A percentile compares a stretch with the other conserved stretches of the same genome.
Conservation (phyloP, 305 asterid genomes). For the Lippia alba region DNA sequence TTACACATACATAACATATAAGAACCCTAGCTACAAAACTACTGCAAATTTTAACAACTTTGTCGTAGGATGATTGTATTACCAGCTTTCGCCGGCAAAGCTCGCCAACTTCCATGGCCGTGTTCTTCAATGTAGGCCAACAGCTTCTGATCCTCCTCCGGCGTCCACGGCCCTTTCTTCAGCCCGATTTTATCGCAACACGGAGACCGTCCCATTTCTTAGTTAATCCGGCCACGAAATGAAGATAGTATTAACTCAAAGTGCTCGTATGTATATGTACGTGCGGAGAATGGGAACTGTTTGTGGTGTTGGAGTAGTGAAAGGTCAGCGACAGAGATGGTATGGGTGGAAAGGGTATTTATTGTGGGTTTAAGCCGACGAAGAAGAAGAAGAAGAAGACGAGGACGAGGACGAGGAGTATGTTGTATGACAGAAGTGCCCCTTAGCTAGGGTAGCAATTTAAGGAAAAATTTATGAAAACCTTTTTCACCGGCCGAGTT, state of each 20-base stretch:
- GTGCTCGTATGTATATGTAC: constrained; percentile 7
- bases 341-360: constrained; percentile 38
- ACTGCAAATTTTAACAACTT: no score
- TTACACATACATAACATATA: background rate
- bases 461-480: constrained; percentile 34
- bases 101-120: constrained; percentile 97
- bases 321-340: constrained; percentile 67
- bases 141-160: constrained; percentile 92
- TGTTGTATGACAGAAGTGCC: constrained; percentile 23
- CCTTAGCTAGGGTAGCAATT: constrained; percentile 20
- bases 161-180: constrained; percentile 96
- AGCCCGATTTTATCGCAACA: constrained; percentile 86
- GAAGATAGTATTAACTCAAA: background rate
- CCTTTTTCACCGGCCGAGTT: constrained; percentile 34
- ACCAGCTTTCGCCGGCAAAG: constrained; percentile 92
- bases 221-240: background rate
- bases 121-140: constrained; percentile 84
- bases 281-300: background rate
- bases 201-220: constrained; percentile 86
- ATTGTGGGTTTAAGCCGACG: constrained; percentile 27
- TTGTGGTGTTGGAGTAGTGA: constrained; percentile 12
- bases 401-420: constrained; percentile 19
- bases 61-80: background rate
- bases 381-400: background rate
- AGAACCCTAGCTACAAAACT: background rate